Percentiles rank a stretch among this genome's conserved stretches.
These are phyloP conservation scores for Candida railenensis DNA, from an alignment of 805 yeast genomes.

Conservation along the genomic window DNA sequence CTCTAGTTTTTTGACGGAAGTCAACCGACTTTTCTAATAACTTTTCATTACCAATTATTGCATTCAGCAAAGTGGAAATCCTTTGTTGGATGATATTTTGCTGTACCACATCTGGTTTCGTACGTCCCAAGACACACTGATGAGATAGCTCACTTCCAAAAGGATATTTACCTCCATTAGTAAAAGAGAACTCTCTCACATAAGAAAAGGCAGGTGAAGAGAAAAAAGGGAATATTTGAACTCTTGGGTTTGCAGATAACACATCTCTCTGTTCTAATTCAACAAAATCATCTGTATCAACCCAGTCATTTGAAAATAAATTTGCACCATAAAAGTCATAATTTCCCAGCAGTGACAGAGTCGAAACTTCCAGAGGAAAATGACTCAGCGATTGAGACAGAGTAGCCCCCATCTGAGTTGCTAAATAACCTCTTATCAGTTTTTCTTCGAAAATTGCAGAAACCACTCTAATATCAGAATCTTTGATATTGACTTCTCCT, in stretches of 20 bases:
- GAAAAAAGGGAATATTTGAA: slow-evolving; percentile 47
- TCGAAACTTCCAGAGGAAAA: not conserved
- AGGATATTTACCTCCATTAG: slow-evolving; percentile 48
- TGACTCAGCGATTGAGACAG: not conserved
- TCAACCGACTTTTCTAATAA: slow-evolving; percentile 12
- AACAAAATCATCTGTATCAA: slow-evolving; percentile 70
- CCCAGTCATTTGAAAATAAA: slow-evolving; percentile 45
- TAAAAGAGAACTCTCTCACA: slow-evolving; percentile 50
- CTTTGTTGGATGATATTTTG: slow-evolving; percentile 32
- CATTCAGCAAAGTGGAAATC: not conserved
- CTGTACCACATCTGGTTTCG: slow-evolving; percentile 58
- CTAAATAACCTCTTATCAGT: slow-evolving; percentile 31
- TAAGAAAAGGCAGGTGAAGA: slow-evolving; percentile 61
- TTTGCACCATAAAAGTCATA: not conserved
- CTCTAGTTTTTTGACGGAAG: slow-evolving; percentile 9
- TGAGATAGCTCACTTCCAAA: slow-evolving; percentile 67
- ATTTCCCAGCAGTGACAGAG: not conserved
- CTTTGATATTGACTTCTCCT: slow-evolving; percentile 68
- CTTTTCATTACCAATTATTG: not conserved
- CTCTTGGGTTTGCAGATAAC: slow-evolving; percentile 39
- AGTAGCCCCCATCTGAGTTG: slow-evolving; percentile 13
- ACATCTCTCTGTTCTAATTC: slow-evolving; percentile 59
- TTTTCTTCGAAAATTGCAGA: slow-evolving; percentile 63
- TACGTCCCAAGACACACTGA: slow-evolving; percentile 55
- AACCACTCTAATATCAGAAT: slow-evolving; percentile 67